phyloP scores from a whole-genome alignment of 148 eudicot species.

The Nepenthes mirabilis region DNA sequence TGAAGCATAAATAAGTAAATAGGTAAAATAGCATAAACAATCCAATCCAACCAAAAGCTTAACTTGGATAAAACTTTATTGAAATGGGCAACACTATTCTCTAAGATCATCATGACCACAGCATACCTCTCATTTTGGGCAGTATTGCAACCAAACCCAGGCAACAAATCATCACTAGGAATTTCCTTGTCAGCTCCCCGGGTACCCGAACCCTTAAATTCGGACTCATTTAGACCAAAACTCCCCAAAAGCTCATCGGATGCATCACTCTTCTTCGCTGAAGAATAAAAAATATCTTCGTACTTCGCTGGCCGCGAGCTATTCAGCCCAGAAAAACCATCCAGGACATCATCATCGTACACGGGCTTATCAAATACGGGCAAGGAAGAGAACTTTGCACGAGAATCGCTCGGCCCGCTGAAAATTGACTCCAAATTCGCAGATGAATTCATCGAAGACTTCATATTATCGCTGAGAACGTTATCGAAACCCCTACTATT shows the following conservation, averaged over 20 bases:
- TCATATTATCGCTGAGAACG: constrained; percentile 5
- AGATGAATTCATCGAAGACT: neutral
- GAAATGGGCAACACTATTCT: neutral
- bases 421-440: constrained; percentile 50
- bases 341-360: constrained; percentile 59
- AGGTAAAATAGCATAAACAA: no score
- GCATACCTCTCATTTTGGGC: constrained; percentile 38
- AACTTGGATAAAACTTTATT: no score
- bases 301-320: constrained; percentile 19
- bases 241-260: constrained; percentile 77
- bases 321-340: constrained; percentile 40
- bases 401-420: constrained; percentile 17
- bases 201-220: constrained; percentile 12
- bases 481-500: constrained; percentile 21
- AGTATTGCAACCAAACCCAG: constrained; percentile 52
- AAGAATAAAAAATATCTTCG: constrained; percentile 34
- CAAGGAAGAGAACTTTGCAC: constrained; percentile 30
- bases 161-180: constrained; percentile 65
- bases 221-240: constrained; percentile 30
- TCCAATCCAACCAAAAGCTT: no score
- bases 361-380: constrained; percentile 94
- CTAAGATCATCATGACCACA: neutral
- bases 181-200: constrained; percentile 12
- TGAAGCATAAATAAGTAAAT: no score
- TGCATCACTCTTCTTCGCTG: constrained; percentile 18